Percentiles rank a stretch among this genome's conserved stretches.
These are phyloP conservation scores for Globisporangium alternatum DNA, from an alignment of 352 stramenopile genomes.

Conservation along the genomic window DNA sequence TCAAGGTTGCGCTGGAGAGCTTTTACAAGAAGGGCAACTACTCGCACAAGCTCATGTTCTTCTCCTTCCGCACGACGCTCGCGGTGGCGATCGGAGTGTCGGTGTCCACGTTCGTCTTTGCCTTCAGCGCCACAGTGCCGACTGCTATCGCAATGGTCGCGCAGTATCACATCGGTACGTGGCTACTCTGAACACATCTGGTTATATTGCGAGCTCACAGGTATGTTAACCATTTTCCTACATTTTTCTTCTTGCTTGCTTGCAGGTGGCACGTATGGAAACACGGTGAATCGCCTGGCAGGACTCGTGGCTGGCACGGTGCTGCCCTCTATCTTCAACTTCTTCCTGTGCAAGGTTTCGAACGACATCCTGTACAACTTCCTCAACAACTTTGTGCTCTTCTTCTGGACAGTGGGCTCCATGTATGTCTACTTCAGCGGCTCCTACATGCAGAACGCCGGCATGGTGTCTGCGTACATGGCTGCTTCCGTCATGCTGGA, in stretches of 20 bases:
- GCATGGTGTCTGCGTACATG: slow-evolving; percentile 72
- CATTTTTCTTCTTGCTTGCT: neutral
- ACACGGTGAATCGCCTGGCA: slow-evolving; percentile 61
- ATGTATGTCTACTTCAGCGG: slow-evolving; percentile 76
- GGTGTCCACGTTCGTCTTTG: slow-evolving; percentile 70
- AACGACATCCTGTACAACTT: slow-evolving; percentile 44
- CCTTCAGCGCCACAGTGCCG: slow-evolving; percentile 58
- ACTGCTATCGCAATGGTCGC: slow-evolving; percentile 73
- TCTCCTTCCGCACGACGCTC: slow-evolving; percentile 61
- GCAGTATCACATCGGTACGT: slow-evolving; percentile 49
- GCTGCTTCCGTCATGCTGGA: slow-evolving; percentile 42
- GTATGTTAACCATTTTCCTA: slow-evolving; percentile 1
- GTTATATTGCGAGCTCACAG: neutral
- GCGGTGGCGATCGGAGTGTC: slow-evolving; percentile 55
- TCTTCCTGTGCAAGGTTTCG: slow-evolving; percentile 61
- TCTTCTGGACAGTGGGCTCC: slow-evolving; percentile 54
- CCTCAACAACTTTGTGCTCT: slow-evolving; percentile 62
- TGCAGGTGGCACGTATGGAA: slow-evolving; percentile 57
- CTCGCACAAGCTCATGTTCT: slow-evolving; percentile 40
- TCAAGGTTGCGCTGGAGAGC: slow-evolving; percentile 39
- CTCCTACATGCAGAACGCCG: slow-evolving; percentile 46
- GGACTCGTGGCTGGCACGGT: slow-evolving; percentile 69
- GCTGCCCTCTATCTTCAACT: slow-evolving; percentile 66
- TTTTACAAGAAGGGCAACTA: slow-evolving; percentile 47
- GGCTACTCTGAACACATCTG: neutral